Conservation (phyloP, 345 rosid genomes). For the Limnanthes douglasii region DNA sequence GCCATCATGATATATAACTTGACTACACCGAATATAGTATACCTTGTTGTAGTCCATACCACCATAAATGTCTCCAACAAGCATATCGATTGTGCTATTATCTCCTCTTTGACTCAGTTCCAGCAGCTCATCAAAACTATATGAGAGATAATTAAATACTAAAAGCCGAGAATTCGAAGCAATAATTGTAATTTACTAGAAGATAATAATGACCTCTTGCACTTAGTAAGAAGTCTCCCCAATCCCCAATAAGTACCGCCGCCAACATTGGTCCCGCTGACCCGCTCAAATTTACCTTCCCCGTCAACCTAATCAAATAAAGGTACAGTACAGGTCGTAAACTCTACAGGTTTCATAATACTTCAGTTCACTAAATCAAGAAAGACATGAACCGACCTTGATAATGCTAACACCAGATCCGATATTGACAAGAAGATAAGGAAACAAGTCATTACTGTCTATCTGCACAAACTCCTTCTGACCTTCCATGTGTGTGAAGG, state of each 20-base stretch:
- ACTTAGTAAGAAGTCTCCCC: slow-evolving; percentile 85
- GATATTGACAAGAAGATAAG: slow-evolving; percentile 93
- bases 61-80: slow-evolving; percentile 98
- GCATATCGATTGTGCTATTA: slow-evolving; percentile 88
- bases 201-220: slow-evolving; percentile 53
- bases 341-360: background rate
- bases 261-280: slow-evolving; percentile 96
- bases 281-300: slow-evolving; percentile 93
- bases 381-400: slow-evolving; percentile 24
- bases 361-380: background rate
- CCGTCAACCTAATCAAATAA: slow-evolving; percentile 61
- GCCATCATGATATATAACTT: slow-evolving; percentile 2
- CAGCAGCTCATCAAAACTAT: slow-evolving; percentile 87
- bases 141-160: slow-evolving; percentile 7
- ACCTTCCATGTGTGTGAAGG: slow-evolving; percentile 93
- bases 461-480: slow-evolving; percentile 93
- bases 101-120: slow-evolving; percentile 97
- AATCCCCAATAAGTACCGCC: slow-evolving; percentile 99
- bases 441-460: slow-evolving; percentile 78
- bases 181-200: slow-evolving; percentile 3
- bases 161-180: background rate
- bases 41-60: slow-evolving; percentile 96
- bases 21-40: slow-evolving; percentile 3
- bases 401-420: slow-evolving; percentile 99
- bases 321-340: slow-evolving; percentile 1